Evolutionary conservation across 2,329 filamentous ascomycete species (phyloP).

Genomic region (Pyrenophora seminiperda): DNA sequence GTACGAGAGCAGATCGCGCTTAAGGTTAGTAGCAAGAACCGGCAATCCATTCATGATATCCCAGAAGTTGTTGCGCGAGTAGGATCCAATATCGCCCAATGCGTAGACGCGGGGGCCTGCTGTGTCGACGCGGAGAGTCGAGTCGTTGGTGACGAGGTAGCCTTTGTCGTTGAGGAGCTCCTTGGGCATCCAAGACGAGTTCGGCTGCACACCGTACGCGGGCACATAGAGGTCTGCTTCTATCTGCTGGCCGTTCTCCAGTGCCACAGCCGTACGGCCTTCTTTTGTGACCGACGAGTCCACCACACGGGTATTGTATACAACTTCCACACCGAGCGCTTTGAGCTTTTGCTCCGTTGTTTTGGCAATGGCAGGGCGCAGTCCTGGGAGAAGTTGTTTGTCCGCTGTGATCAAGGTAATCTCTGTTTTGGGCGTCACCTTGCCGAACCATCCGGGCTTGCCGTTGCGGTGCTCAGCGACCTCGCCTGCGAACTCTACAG

Average conservation of each 20-base stretch:
- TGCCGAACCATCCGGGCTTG: slow-evolving; percentile 48
- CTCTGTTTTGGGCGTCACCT: slow-evolving; percentile 32
- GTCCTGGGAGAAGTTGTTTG: slow-evolving; percentile 48
- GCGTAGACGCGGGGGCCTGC: slow-evolving; percentile 56
- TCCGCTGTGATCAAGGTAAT: slow-evolving; percentile 55
- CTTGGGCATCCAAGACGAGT: slow-evolving; percentile 58
- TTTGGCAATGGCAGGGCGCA: slow-evolving; percentile 49
- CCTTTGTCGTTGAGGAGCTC: slow-evolving; percentile 53
- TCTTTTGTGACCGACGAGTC: slow-evolving; percentile 28
- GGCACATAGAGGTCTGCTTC: slow-evolving; percentile 60
- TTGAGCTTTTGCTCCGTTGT: slow-evolving; percentile 55
- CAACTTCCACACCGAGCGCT: slow-evolving; percentile 54
- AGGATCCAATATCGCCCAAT: slow-evolving; percentile 54
- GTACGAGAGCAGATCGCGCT: slow-evolving; percentile 52
- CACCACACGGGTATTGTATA: slow-evolving; percentile 48
- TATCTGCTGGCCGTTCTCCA: slow-evolving; percentile 53
- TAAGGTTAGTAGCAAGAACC: slow-evolving; percentile 52
- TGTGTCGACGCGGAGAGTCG: slow-evolving; percentile 53
- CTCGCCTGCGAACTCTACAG: slow-evolving; percentile 58
- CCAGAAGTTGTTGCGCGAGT: slow-evolving; percentile 50
- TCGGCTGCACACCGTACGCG: slow-evolving; percentile 58
- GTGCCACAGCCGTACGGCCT: slow-evolving; percentile 48
- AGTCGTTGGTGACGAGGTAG: slow-evolving; percentile 55
- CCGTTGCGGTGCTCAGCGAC: slow-evolving; percentile 51
- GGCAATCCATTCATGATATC: slow-evolving; percentile 50